These are phyloP conservation scores for Tulasnella sp. DNA, from an alignment of 768 basidiomycete species.

Conservation along the genomic window DNA sequence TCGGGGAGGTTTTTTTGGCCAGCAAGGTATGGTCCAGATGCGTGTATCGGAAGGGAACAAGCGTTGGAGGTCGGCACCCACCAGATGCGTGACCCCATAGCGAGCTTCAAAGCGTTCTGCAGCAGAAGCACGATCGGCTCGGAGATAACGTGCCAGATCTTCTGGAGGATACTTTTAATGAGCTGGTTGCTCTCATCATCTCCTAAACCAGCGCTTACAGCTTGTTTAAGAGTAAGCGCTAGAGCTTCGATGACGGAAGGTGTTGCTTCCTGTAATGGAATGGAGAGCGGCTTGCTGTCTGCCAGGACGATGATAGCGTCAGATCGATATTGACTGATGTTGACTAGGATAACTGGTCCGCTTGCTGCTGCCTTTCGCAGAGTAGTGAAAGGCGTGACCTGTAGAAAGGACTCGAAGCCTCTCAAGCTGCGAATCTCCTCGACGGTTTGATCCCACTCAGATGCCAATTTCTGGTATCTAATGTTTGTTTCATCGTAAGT, in stretches of 20 bases:
- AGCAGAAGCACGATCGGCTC: background rate
- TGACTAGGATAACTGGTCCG: constrained; percentile 6
- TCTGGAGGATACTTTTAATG: background rate
- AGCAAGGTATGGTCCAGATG: background rate
- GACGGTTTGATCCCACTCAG: background rate
- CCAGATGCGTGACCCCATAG: background rate
- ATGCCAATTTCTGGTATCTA: background rate
- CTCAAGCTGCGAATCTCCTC: background rate
- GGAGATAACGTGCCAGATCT: background rate
- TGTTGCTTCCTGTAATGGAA: background rate
- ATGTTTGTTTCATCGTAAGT: too few species aligned
- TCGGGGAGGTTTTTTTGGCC: background rate
- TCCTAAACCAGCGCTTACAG: background rate
- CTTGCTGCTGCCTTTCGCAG: background rate
- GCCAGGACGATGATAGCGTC: background rate
- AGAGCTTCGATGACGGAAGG: background rate
- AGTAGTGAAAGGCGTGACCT: background rate
- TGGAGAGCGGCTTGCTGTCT: background rate
- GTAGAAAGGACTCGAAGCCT: constrained; percentile 3
- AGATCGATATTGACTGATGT: background rate
- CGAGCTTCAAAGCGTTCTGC: background rate
- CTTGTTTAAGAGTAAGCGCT: background rate
- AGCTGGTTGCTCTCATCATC: background rate
- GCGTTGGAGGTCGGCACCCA: background rate
- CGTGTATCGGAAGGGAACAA: background rate